Evolutionary conservation across 2,329 filamentous ascomycete genomes (phyloP), one percentile per base, ranked within the genome.

Genomic region (Sporothrix schenckii): DNA sequence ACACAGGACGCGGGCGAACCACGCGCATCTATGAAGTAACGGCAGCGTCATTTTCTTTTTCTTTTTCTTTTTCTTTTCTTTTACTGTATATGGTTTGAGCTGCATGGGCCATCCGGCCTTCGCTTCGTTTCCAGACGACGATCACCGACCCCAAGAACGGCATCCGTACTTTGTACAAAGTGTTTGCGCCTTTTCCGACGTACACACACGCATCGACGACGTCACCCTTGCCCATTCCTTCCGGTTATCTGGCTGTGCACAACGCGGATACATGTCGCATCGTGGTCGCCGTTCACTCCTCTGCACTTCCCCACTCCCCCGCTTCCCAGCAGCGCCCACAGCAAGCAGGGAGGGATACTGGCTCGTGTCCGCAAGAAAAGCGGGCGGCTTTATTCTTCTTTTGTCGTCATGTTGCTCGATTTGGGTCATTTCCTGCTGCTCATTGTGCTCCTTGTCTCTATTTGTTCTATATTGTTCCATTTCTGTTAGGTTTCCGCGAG

Each of bases 311-410:
- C 19, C 50, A 19, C 50, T 53, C 21, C 21, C 21, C 52, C 24
- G 27, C 52, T 30, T 21, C 54, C n/a, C 54, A 34, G 21, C 34
- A 34, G 61, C 34, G 61, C 14, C 44, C 13, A 24, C 44, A 65
- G 21, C 41, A n/a, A 21, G 30, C 52, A 44, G 41, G 41, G 19
- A 61, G 56, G 56, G 56, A 61, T 39, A 34, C 34, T 44, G 56
- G 56, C 11, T 7, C 6, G 56, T 61, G 56, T 24, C 56, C 56
- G 44, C 44, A 44, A 60, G n/a, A 39, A 56, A 27, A 21, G n/a
- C n/a, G 10, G 34, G 19, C 34, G 10, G 7, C 47, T 44, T 67
- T 56, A 66, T 41, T 65, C 47, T 61, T 66, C 54, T 65, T 69
- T 54, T 67, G 24, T 65, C 60, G 49, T 71, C 27, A 13, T 44